Percentiles rank a stretch among this genome's conserved stretches.
Conservation (phyloP, 441 rosid genomes). For the Isatis lusitanica region DNA sequence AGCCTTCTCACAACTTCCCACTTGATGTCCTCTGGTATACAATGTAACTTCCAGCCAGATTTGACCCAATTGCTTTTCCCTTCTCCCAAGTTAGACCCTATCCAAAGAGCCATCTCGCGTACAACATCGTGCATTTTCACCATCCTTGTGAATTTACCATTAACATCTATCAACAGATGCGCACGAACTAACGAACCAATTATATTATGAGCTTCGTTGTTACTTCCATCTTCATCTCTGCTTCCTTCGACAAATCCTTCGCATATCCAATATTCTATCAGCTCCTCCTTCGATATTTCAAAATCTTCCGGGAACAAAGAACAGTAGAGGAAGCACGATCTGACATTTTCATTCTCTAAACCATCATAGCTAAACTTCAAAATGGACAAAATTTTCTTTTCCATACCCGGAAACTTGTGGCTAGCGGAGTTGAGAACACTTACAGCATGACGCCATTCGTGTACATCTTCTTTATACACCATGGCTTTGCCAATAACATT, state of each 20-base stretch:
- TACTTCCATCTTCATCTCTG: too few relatives aligned
- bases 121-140: background rate
- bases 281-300: background rate
- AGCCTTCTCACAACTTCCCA: background rate
- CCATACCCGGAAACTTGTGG: background rate
- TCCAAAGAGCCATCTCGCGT: background rate
- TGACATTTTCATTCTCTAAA: background rate
- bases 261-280: background rate
- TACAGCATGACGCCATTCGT: background rate
- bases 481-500: background rate
- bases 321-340: conserved; percentile 35
- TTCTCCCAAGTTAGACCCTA: too few relatives aligned
- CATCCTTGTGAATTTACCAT: background rate
- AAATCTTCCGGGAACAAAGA: conserved; percentile 30
- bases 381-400: conserved; percentile 2
- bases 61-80: too few relatives aligned
- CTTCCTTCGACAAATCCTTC: background rate
- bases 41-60: too few relatives aligned
- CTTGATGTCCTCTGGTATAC: background rate
- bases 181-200: background rate
- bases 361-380: conserved; percentile 38
- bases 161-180: background rate
- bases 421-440: too few relatives aligned
- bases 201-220: background rate
- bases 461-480: background rate